These are phyloP conservation scores for Pisolithus marmoratus DNA, from an alignment of 768 basidiomycete genomes.

Conservation along the genomic window DNA sequence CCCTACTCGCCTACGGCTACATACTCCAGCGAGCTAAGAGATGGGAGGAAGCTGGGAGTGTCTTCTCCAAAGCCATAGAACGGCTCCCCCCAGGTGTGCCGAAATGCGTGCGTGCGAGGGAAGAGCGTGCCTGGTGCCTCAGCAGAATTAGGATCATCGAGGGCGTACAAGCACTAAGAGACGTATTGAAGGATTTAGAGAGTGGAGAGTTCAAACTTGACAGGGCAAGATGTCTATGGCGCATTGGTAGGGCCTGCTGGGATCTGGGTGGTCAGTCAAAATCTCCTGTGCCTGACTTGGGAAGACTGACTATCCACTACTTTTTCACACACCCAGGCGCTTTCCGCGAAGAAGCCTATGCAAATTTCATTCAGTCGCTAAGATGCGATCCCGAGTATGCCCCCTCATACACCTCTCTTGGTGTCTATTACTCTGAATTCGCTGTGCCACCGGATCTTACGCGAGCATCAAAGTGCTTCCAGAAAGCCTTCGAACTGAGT, in stretches of 20 bases:
- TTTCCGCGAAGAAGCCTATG: conserved; percentile 62
- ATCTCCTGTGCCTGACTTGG: background rate
- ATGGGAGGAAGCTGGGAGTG: conserved; percentile 60
- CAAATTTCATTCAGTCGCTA: conserved; percentile 72
- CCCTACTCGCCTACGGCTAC: conserved; percentile 71
- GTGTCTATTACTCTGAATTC: conserved; percentile 77
- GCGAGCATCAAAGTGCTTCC: conserved; percentile 91
- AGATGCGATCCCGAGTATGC: conserved; percentile 74
- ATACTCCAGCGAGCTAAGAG: conserved; percentile 56
- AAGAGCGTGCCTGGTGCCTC: conserved; percentile 84
- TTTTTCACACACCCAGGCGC: conserved; percentile 31
- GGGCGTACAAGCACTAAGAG: conserved; percentile 44
- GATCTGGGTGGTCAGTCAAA: conserved; percentile 53
- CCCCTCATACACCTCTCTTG: conserved; percentile 90
- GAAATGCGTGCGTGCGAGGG: conserved; percentile 57
- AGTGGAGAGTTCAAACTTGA: conserved; percentile 48
- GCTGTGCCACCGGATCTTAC: conserved; percentile 70
- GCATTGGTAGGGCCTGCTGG: conserved; percentile 76
- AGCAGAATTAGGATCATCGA: conserved; percentile 45
- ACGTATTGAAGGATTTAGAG: conserved; percentile 38
- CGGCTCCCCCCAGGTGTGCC: conserved; percentile 41
- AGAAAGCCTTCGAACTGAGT: conserved; percentile 97
- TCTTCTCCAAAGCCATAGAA: conserved; percentile 56
- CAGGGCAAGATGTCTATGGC: conserved; percentile 78
- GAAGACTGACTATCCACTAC: background rate